phyloP scores from a whole-genome alignment of 805 yeast species.

The Metschnikowia cerradonensis region DNA sequence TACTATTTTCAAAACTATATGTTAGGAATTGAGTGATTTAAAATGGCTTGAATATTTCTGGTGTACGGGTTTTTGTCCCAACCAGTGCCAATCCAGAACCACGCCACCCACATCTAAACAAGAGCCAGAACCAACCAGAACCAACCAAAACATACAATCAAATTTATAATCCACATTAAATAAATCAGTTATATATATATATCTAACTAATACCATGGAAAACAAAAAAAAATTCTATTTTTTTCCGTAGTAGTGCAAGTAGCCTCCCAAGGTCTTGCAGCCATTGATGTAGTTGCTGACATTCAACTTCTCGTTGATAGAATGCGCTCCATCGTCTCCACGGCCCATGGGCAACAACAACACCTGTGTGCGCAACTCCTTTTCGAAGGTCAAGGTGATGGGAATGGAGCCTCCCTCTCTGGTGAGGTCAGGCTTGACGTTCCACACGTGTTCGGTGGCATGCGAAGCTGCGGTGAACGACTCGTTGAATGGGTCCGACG shows the following conservation, averaged over 20 bases:
- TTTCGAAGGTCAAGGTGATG: constrained; percentile 89
- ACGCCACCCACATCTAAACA: too few relatives aligned
- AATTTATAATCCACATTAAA: too few relatives aligned
- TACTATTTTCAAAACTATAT: too few relatives aligned
- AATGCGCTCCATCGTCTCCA: constrained; percentile 99
- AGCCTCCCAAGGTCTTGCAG: constrained; percentile 88
- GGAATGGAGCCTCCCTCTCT: constrained; percentile 99
- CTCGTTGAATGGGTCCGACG: constrained; percentile 87
- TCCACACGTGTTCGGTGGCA: constrained; percentile 94
- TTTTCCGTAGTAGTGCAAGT: constrained; percentile 74
- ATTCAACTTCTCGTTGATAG: constrained; percentile 92
- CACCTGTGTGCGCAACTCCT: constrained; percentile 79
- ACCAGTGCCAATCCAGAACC: too few relatives aligned
- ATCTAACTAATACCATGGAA: too few relatives aligned
- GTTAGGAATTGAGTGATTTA: too few relatives aligned
- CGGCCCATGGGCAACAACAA: constrained; percentile 94
- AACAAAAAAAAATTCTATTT: not conserved
- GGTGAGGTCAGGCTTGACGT: constrained; percentile 91
- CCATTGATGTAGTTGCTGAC: constrained; percentile 89
- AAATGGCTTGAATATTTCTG: too few relatives aligned
- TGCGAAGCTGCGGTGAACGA: constrained; percentile 89
- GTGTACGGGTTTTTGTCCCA: too few relatives aligned
- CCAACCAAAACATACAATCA: too few relatives aligned
- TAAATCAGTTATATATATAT: too few relatives aligned
- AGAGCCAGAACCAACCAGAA: too few relatives aligned